phyloP scores from a whole-genome alignment of 176 grass and related monocot genomes.

The Aegilops bicornis region DNA sequence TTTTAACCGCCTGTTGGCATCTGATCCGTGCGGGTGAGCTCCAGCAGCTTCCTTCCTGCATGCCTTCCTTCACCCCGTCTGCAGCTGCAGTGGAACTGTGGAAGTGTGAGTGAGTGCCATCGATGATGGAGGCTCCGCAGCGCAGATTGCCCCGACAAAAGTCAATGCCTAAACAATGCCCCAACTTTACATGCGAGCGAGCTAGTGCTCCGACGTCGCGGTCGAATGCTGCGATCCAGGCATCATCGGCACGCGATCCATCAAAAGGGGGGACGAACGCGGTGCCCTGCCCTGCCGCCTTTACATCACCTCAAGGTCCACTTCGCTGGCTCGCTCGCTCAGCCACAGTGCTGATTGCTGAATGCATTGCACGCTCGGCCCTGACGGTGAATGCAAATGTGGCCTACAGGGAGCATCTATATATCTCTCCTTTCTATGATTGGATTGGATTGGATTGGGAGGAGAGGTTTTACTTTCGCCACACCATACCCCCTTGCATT shows the following conservation, averaged over 20 bases:
- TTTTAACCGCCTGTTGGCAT: neutral
- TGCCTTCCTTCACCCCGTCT: neutral
- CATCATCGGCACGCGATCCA: constrained; percentile 1
- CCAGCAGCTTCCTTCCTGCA: neutral
- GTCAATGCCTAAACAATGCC: constrained; percentile 41
- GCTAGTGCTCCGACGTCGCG: constrained; percentile 37
- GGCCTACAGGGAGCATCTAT: constrained; percentile 8
- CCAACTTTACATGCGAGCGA: constrained; percentile 10
- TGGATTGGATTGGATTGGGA: no score
- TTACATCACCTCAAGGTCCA: constrained; percentile 42
- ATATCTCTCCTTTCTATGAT: neutral
- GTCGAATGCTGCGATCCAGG: constrained; percentile 28
- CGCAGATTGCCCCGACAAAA: neutral
- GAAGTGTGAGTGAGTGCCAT: neutral
- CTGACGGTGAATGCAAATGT: neutral
- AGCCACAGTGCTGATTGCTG: constrained; percentile 1
- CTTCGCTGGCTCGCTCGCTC: neutral
- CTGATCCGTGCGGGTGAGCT: neutral
- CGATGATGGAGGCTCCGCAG: neutral
- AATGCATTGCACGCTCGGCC: constrained; percentile 13
- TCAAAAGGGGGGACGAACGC: neutral
- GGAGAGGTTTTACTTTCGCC: constrained; percentile 5
- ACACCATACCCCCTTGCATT: constrained; percentile 2
- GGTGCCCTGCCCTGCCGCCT: neutral
- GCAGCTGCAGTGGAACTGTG: neutral